phyloP scores from a whole-genome alignment of 805 yeast species.

The Blastobotrys attinorum region DNA sequence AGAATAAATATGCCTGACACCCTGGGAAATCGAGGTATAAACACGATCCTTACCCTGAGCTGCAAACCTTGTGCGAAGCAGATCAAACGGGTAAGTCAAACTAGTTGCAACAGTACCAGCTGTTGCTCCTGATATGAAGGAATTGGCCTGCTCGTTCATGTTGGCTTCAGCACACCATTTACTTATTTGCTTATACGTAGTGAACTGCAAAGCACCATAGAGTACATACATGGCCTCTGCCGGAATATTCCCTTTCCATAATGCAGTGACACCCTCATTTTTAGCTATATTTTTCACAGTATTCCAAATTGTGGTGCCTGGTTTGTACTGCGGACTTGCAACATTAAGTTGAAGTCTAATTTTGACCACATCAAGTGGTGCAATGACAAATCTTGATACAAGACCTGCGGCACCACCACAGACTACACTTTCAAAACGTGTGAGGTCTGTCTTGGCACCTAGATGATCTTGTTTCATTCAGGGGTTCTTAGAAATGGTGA shows the following conservation, averaged over 20 bases:
- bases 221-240: constrained; percentile 79
- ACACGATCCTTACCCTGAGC: constrained; percentile 37
- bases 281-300: constrained; percentile 37
- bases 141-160: constrained; percentile 35
- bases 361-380: constrained; percentile 75
- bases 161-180: constrained; percentile 27
- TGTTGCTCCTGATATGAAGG: constrained; percentile 58
- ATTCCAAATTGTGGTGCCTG: constrained; percentile 16
- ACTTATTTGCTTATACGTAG: constrained; percentile 56
- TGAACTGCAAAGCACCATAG: constrained; percentile 82
- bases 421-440: constrained; percentile 44
- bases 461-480: constrained; percentile 15
- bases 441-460: constrained; percentile 41
- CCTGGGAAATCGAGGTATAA: constrained; percentile 23
- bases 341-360: constrained; percentile 63
- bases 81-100: constrained; percentile 81
- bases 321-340: constrained; percentile 1
- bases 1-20: constrained; percentile 29
- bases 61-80: constrained; percentile 79
- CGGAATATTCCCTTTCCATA: constrained; percentile 97
- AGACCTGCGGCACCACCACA: constrained; percentile 73
- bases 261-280: constrained; percentile 63
- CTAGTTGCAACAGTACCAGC: constrained; percentile 73
- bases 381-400: constrained; percentile 51
- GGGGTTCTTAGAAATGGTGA: too few relatives aligned